Conservation (phyloP, 495 filamentous ascomycete species). For the Neurospora africana region DNA sequence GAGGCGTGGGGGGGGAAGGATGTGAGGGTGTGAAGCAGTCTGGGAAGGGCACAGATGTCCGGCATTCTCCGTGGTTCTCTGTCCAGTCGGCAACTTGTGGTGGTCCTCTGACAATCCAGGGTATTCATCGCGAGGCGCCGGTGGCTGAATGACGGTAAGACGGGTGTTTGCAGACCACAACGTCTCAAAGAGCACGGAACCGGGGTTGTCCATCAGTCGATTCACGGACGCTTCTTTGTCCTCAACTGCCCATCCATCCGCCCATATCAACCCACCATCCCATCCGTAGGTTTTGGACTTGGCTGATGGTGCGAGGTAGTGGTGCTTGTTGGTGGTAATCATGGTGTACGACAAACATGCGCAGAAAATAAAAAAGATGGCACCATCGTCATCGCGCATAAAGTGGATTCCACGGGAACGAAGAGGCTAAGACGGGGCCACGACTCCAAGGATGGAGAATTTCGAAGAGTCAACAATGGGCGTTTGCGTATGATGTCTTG, state of each 20-base stretch:
- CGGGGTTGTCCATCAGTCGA: neutral
- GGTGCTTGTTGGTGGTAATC: neutral
- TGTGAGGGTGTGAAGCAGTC: neutral
- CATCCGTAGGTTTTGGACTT: neutral
- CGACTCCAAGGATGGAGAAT: neutral
- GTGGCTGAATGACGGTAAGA: neutral
- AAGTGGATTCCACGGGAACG: neutral
- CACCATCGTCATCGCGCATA: neutral
- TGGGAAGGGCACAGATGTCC: constrained; percentile 1
- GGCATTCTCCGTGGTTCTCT: constrained; percentile 3
- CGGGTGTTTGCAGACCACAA: neutral
- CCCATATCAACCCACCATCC: neutral
- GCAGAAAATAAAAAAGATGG: neutral
- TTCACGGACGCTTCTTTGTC: neutral
- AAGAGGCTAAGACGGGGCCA: neutral
- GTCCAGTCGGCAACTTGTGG: neutral
- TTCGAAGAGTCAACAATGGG: neutral
- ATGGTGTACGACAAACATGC: neutral
- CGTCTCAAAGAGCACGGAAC: neutral
- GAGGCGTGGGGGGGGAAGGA: constrained; percentile 10
- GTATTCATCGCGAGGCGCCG: neutral
- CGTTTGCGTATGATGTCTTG: neutral
- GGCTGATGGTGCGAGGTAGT: neutral
- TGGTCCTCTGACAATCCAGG: neutral
- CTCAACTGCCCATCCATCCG: neutral